These are phyloP conservation scores for Hymenoscyphus linearis DNA, from an alignment of 2,329 filamentous ascomycete genomes.

Conservation along the genomic window DNA sequence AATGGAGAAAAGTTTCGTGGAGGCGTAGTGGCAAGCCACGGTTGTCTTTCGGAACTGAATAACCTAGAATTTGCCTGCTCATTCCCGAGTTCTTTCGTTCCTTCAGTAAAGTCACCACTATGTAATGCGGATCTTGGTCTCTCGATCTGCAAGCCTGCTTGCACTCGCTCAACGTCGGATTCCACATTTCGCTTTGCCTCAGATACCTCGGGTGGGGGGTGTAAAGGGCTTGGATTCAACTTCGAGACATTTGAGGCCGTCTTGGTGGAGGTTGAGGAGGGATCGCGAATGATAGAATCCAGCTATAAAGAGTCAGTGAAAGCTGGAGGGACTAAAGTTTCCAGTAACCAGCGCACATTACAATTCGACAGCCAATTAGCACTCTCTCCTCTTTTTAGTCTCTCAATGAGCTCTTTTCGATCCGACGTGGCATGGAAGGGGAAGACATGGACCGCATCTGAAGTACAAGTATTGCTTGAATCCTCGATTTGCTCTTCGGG, in stretches of 20 bases:
- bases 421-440: constrained; percentile 40
- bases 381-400: constrained; percentile 73
- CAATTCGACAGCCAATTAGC: constrained; percentile 67
- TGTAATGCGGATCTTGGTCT: constrained; percentile 74
- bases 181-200: constrained; percentile 29
- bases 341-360: constrained; percentile 41
- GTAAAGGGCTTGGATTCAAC: constrained; percentile 29
- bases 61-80: constrained; percentile 10
- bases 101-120: constrained; percentile 57
- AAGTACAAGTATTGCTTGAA: constrained; percentile 7
- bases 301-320: constrained; percentile 17
- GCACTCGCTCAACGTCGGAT: constrained; percentile 40
- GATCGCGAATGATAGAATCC: constrained; percentile 26
- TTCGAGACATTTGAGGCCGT: constrained; percentile 13
- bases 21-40: constrained; percentile 53
- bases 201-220: constrained; percentile 33
- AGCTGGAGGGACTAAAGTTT: neutral
- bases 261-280: constrained; percentile 26
- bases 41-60: constrained; percentile 16
- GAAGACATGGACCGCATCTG: constrained; percentile 17
- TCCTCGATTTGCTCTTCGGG: constrained; percentile 13
- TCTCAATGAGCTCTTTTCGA: constrained; percentile 74
- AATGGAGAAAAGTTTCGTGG: constrained; percentile 47
- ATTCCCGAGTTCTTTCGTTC: constrained; percentile 14
- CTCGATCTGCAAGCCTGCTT: constrained; percentile 62